These are phyloP conservation scores for Skeletonema menzelii DNA, from an alignment of 108 stramenopile species.

Conservation along the genomic window DNA sequence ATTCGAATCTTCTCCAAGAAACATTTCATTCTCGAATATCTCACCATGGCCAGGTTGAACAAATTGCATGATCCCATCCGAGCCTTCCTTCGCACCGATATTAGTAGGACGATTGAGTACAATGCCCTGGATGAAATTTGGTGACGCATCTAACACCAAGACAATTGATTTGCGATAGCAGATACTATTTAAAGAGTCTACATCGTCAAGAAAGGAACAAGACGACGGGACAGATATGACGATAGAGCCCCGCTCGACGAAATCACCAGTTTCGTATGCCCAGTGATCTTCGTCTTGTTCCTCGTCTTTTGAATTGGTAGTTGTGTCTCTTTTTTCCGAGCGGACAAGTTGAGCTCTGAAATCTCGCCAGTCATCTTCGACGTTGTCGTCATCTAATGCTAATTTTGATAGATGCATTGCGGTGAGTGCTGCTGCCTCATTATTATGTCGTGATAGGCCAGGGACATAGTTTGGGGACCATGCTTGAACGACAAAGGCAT, in stretches of 20 bases:
- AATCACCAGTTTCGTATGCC: slow-evolving; percentile 60
- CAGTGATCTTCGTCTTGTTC: slow-evolving; percentile 37
- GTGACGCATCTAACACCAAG: slow-evolving; percentile 61
- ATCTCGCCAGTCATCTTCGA: slow-evolving; percentile 64
- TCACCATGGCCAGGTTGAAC: slow-evolving; percentile 25
- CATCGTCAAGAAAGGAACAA: slow-evolving; percentile 23
- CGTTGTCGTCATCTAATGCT: background rate
- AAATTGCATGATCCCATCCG: slow-evolving; percentile 30
- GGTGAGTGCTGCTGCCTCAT: background rate
- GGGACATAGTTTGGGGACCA: background rate
- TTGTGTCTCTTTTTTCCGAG: slow-evolving; percentile 16
- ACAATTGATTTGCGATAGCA: slow-evolving; percentile 78
- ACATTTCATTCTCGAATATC: slow-evolving; percentile 27
- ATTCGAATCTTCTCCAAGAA: background rate
- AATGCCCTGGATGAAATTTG: slow-evolving; percentile 70
- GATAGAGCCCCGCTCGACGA: slow-evolving; percentile 60
- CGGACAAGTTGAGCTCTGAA: slow-evolving; percentile 67
- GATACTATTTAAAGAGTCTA: slow-evolving; percentile 49
- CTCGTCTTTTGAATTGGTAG: background rate
- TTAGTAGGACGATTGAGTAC: slow-evolving; percentile 77
- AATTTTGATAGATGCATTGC: background rate
- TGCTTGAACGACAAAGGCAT: background rate
- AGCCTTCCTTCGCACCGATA: slow-evolving; percentile 39
- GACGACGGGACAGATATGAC: slow-evolving; percentile 51
- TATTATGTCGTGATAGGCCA: background rate